Conservation (phyloP, 1,284 basidiomycete genomes). For the Irpex sp. region DNA sequence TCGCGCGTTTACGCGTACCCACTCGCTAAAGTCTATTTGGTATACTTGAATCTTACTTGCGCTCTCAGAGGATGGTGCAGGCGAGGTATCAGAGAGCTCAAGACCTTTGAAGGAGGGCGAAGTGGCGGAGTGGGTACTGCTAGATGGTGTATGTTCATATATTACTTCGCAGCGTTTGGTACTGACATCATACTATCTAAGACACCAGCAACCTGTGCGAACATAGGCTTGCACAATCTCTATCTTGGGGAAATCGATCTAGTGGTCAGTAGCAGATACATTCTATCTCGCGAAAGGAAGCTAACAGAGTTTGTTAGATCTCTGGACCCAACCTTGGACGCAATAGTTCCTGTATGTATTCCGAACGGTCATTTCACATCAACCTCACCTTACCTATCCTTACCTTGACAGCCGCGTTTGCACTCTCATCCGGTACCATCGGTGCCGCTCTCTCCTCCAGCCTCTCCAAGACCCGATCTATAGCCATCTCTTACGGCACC, state of each 20-base stretch:
- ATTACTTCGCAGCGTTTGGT: not conserved
- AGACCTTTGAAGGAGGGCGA: constrained; percentile 74
- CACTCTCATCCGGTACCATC: constrained; percentile 86
- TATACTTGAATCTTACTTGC: not conserved
- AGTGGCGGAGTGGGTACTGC: constrained; percentile 83
- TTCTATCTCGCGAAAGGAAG: not conserved
- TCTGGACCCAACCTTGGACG: constrained; percentile 78
- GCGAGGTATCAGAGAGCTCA: constrained; percentile 60
- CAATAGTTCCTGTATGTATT: constrained; percentile 67
- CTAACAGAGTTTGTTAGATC: constrained; percentile 38
- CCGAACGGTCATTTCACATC: not conserved
- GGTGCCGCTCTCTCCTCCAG: constrained; percentile 85
- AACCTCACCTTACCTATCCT: not conserved
- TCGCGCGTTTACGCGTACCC: not conserved
- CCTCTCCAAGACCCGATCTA: constrained; percentile 65
- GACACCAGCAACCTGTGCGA: constrained; percentile 90
- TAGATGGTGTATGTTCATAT: constrained; percentile 66
- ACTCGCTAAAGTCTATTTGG: not conserved
- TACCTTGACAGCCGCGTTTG: constrained; percentile 65
- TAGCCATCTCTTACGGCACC: constrained; percentile 84
- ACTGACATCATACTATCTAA: constrained; percentile 25
- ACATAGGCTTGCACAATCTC: constrained; percentile 85
- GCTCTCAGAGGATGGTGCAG: constrained; percentile 55
- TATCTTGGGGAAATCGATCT: constrained; percentile 84
- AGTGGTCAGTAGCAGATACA: constrained; percentile 48